phyloP scores from a whole-genome alignment of 106 monocot species.

The Acanthochlamys bracteata region DNA sequence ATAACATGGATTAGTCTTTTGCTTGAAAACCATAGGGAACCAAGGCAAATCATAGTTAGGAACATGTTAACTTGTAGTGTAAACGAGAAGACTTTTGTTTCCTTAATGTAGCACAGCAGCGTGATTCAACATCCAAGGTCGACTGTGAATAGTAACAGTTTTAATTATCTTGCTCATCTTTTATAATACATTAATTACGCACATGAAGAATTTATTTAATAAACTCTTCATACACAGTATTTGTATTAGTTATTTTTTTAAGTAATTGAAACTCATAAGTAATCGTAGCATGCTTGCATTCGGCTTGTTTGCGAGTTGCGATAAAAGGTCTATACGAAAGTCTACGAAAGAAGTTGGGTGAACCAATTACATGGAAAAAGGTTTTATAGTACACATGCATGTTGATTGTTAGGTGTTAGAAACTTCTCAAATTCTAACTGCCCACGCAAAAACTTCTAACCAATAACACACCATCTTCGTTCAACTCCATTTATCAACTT shows the following conservation, averaged over 20 bases:
- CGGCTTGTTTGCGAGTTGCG: too few relatives aligned
- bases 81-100: too few relatives aligned
- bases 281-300: not conserved
- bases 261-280: not conserved
- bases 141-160: too few relatives aligned
- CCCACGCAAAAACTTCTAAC: not conserved
- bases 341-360: not conserved
- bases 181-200: not conserved
- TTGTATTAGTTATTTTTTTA: not conserved
- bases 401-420: not conserved
- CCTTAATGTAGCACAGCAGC: too few relatives aligned
- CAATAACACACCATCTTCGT: not conserved
- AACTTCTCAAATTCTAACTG: not conserved
- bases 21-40: too few relatives aligned
- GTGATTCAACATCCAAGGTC: too few relatives aligned
- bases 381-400: not conserved
- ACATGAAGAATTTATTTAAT: not conserved
- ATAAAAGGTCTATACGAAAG: not conserved
- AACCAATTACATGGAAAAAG: not conserved
- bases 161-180: not conserved
- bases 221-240: not conserved
- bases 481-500: not conserved
- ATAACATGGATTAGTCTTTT: too few relatives aligned
- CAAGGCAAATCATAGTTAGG: too few relatives aligned
- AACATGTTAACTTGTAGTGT: too few relatives aligned